A percentile compares a stretch with the other conserved stretches of the same genome.
Evolutionary conservation across 2,329 filamentous ascomycete genomes (phyloP).

Genomic region (Mycosphaerella sp.): DNA sequence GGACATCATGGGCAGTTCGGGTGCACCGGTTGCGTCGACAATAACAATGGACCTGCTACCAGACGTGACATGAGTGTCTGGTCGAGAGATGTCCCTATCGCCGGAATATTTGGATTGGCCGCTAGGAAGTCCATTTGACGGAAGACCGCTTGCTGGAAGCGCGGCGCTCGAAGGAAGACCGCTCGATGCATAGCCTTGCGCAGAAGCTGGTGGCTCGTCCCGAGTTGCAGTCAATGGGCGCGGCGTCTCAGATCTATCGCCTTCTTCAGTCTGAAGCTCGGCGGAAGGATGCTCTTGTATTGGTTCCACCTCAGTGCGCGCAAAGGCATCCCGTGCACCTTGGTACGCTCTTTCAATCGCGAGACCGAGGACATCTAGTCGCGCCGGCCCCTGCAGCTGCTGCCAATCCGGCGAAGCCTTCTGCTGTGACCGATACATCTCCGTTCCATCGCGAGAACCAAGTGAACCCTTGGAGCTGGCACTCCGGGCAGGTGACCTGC

Average conservation of each 20-base stretch:
- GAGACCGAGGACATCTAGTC: slow-evolving; percentile 62
- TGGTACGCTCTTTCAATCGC: slow-evolving; percentile 28
- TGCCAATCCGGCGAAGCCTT: slow-evolving; percentile 24
- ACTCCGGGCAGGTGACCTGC: slow-evolving; percentile 18
- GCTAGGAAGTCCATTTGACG: slow-evolving; percentile 4
- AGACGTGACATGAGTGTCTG: slow-evolving; percentile 56
- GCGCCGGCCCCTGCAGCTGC: slow-evolving; percentile 25
- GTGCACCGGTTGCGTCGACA: slow-evolving; percentile 63
- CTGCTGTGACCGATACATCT: slow-evolving; percentile 9
- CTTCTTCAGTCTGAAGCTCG: slow-evolving; percentile 1
- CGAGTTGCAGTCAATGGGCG: slow-evolving; percentile 16
- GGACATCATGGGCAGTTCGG: slow-evolving; percentile 22
- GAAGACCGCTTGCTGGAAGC: neutral
- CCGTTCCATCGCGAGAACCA: slow-evolving; percentile 7
- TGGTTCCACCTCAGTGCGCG: slow-evolving; percentile 7
- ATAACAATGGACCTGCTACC: slow-evolving; percentile 91
- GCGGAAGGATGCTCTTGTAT: slow-evolving; percentile 6
- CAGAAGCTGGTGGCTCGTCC: slow-evolving; percentile 3
- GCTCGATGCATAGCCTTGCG: neutral
- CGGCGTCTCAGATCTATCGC: slow-evolving; percentile 7
- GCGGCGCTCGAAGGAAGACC: neutral
- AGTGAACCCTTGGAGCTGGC: slow-evolving; percentile 40
- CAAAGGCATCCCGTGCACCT: slow-evolving; percentile 18
- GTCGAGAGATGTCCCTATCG: slow-evolving; percentile 18
- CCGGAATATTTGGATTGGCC: slow-evolving; percentile 13